phyloP scores from a whole-genome alignment of 2,329 filamentous ascomycete genomes.

The Aurifilum marmelostoma region DNA sequence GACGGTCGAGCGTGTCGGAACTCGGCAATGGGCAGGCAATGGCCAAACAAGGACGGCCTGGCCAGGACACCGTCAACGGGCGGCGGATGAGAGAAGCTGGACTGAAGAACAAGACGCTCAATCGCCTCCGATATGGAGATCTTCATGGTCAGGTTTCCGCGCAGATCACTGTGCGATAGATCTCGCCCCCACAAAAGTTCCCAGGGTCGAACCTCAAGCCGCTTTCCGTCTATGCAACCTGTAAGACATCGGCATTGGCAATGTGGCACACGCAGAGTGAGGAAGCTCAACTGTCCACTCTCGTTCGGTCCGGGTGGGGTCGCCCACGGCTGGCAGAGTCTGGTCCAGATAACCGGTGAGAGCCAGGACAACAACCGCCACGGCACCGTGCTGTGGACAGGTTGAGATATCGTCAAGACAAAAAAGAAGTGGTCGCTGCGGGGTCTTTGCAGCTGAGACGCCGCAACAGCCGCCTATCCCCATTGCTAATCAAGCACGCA shows the following conservation, averaged over 20 bases:
- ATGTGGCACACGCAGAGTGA: slow-evolving; percentile 17
- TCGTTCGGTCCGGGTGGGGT: slow-evolving; percentile 14
- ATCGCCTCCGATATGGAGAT: slow-evolving; percentile 10
- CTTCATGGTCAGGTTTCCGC: slow-evolving; percentile 14
- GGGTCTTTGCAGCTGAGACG: neutral
- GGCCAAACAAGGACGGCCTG: slow-evolving; percentile 14
- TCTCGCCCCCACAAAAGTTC: slow-evolving; percentile 14
- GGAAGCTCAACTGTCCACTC: slow-evolving; percentile 14
- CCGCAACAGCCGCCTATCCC: neutral
- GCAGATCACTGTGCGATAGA: slow-evolving; percentile 3
- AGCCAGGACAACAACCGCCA: neutral
- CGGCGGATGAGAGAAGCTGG: neutral
- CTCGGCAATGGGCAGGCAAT: slow-evolving; percentile 6
- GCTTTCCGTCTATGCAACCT: slow-evolving; percentile 8
- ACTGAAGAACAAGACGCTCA: slow-evolving; percentile 5
- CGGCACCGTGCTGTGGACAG: neutral
- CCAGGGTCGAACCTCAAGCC: slow-evolving; percentile 8
- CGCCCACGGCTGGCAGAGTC: neutral
- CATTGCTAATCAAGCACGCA: neutral
- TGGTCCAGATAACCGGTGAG: slow-evolving; percentile 1
- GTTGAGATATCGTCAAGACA: neutral
- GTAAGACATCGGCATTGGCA: slow-evolving; percentile 15
- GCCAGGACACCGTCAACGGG: slow-evolving; percentile 1
- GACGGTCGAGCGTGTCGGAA: slow-evolving; percentile 7
- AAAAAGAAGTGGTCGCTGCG: neutral